Percentiles rank a stretch among this genome's conserved stretches.
phyloP scores from a whole-genome alignment of 139 green algal species.

The Chlamydomonas schloesseri region DNA sequence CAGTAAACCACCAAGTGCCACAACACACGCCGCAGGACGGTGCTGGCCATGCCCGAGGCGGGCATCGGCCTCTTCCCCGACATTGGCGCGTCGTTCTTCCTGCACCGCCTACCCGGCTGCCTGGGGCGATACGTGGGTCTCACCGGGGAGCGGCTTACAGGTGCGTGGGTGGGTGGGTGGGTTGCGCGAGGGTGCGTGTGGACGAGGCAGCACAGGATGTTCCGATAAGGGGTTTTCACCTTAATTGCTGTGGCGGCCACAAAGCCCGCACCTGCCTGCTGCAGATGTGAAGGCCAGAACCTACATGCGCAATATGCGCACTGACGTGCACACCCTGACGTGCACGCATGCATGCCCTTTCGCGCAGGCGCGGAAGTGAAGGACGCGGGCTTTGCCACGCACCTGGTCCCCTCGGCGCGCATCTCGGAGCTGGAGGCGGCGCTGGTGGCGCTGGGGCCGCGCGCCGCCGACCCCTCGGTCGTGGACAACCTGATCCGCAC shows the following conservation, averaged over 20 bases:
- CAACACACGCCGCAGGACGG: slow-evolving; percentile 77
- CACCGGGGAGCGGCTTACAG: slow-evolving; percentile 84
- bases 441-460: slow-evolving; percentile 49
- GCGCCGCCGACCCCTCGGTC: slow-evolving; percentile 11
- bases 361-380: slow-evolving; percentile 73
- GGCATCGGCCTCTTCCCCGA: slow-evolving; percentile 97
- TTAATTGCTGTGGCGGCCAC: no score
- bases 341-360: no score
- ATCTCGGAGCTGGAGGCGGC: slow-evolving; percentile 63
- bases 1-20: no score
- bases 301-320: no score
- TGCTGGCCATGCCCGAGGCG: slow-evolving; percentile 98
- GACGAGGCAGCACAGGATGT: background rate
- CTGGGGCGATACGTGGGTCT: slow-evolving; percentile 87
- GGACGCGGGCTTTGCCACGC: slow-evolving; percentile 85
- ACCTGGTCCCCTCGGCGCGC: slow-evolving; percentile 77
- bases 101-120: slow-evolving; percentile 71
- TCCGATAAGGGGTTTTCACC: no score
- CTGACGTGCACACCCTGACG: no score
- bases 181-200: background rate
- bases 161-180: slow-evolving; percentile 42
- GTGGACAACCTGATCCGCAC: slow-evolving; percentile 24
- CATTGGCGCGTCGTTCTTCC: slow-evolving; percentile 90
- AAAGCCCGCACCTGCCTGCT: no score
- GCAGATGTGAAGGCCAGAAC: no score